Base-by-base conservation (phyloP, 2,329 filamentous ascomycete species). In the Ambrosiella xylebori region DNA sequence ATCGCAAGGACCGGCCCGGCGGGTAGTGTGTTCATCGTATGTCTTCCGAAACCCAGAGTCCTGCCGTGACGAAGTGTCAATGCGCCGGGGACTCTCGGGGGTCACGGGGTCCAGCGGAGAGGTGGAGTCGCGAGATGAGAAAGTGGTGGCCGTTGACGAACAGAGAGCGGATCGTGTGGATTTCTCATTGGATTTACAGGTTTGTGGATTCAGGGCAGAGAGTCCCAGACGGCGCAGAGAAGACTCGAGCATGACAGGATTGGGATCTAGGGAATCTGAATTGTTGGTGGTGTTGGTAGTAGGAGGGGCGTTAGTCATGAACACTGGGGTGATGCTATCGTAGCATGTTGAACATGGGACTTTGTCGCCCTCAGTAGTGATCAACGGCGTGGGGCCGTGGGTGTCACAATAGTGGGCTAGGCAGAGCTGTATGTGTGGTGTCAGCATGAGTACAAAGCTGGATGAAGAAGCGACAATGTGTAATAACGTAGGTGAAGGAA, bases 321-420 rank as follows among this genome's bases (percentile, higher is more conserved):
- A 60, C 13, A 70, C 68, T 49, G 65, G 62, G 12, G 61, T 62
- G 19, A 73, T 71, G 15, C 68, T 63, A 61, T 82, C 77, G 65
- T 74, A 78, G 66, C 82, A 85, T 64, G 74, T 72, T 59, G 72
- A 71, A 65, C 82, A 85, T 53, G 77, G 74, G 11, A 80, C 77
- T 1, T 80, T 78, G 12, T 83, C 69, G 54, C 80, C 81, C 67
- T 85, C 81, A 40, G 82, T 85, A 65, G 84, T 81, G 78, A 85
- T 83, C 60, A 85, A 69, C 54, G 81, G 81, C 52, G 81, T 85
- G 54, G 82, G 82, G 62, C 82, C 82, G 70, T 85, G 82, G 62
- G 79, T 74, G 68, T 85, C 82, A 74, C 82, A 85, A 66, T 84
- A 85, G 68, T 85, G 81, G 65, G 82, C 82, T 64, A 85, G 74